Percentiles rank a stretch among this genome's conserved stretches.
These are phyloP conservation scores for Mortierella sp. DNA, from an alignment of 371 early-diverging fungal genomes.

Conservation along the genomic window DNA sequence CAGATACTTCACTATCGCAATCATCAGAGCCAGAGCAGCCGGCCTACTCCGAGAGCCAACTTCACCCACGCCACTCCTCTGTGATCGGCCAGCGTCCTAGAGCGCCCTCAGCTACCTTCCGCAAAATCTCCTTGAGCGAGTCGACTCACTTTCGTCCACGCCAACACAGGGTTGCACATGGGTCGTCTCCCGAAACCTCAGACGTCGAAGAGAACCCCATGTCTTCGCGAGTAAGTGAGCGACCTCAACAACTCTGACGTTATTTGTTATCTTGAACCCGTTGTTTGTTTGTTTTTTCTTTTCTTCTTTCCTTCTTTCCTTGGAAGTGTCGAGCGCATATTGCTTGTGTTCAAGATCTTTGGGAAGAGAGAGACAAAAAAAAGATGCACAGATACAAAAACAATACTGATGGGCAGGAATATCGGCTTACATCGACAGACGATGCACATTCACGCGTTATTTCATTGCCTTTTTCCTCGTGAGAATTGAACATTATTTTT, in stretches of 20 bases:
- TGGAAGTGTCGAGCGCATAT: constrained; percentile 19
- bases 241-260: not conserved
- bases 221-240: constrained; percentile 30
- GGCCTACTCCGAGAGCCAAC: constrained; percentile 6
- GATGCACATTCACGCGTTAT: not conserved
- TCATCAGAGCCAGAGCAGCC: constrained; percentile 9
- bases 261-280: not conserved
- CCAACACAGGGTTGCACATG: constrained; percentile 17
- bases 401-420: not conserved
- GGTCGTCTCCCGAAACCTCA: constrained; percentile 20
- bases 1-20: not conserved
- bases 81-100: constrained; percentile 12
- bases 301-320: not conserved
- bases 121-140: constrained; percentile 43
- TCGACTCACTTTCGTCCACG: constrained; percentile 31
- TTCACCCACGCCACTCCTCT: constrained; percentile 30
- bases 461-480: constrained; percentile 5
- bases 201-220: constrained; percentile 24
- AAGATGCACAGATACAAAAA: constrained; percentile 4
- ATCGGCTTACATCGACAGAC: constrained; percentile 9
- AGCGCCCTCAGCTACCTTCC: constrained; percentile 7
- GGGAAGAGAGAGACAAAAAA: not conserved
- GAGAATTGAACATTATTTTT: constrained; percentile 7
- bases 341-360: constrained; percentile 35
- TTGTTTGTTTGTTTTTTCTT: constrained; percentile 7